Evolutionary conservation across 345 rosid genomes (phyloP), one percentile per base, ranked within the genome.

Genomic region (Populus alba): DNA sequence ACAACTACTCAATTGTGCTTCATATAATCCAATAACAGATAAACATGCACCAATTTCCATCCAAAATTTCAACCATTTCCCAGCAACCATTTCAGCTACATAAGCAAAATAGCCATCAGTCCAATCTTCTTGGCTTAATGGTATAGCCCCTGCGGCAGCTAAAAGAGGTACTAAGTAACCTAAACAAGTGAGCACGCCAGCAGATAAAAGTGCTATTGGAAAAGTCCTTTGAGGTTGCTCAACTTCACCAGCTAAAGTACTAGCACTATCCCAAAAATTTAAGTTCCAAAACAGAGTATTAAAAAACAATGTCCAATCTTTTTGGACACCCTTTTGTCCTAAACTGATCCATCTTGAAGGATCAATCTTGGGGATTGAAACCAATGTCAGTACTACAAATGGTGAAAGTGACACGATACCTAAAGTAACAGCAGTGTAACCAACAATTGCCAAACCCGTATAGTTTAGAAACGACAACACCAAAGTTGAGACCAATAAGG

Each of bases 231-330:
- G 81, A 22, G 85, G 85, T 6, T 75, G 11, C 4, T 82, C 79
- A 63, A 82, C 85, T 75, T 82, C 85, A 22, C 76, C 85, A 4
- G 85, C 85, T 23, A 78, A 33, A 70, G 81, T 82, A 71, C 81
- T 82, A 12, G 71, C 78, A 27, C 43, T 75, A 71, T 82, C 85
- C 85, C 79, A 82, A 16, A 82, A 82, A 71, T 82, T 82, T 45
- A 82, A 57, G 62, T 78, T 82, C 85, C 81, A 82, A 71, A 78
- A 82, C 27, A 82, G 51, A 2, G 79, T 78, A 23, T 82, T 82
- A 31, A 82, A 65, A 29, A 78, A 82, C 71, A 82, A 66, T 4
- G 10, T 49, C 85, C 79, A 82, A 15, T 78, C 55, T 33, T 78
- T 82, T 20, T 70, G n/a, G 38, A 72, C 78, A 33, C 78, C 77